Evolutionary conservation across 2,329 filamentous ascomycete genomes (phyloP), one percentile per base, ranked within the genome.

Genomic region (Pestalotiopsis fici): DNA sequence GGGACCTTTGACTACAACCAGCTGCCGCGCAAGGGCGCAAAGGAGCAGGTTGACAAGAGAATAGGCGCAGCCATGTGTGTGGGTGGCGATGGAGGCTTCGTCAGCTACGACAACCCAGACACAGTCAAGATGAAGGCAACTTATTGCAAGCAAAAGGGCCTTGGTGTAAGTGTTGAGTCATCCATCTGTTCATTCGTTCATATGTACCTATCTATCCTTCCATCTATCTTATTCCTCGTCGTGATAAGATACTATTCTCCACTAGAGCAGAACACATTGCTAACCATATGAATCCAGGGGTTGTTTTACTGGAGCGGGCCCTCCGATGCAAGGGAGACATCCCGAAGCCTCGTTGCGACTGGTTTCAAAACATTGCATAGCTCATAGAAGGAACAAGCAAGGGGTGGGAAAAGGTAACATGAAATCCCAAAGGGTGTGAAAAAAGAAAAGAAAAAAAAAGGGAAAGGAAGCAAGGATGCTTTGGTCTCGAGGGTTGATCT

Each of bases 241-340:
- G 21, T n/a, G 43, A 21, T 11, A 50, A 23, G 21, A 50, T 50
- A 60, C 28, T 13, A 35, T n/a, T 60, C n/a, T 21, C 57, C 28
- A 60, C 57, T 15, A 15, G 57, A 37, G 15, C 23, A 60, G 28
- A 50, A 11, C 21, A 15, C 31, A 27, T 27, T 35, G 28, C 27
- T 37, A 21, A 57, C 23, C 27, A 27, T 57, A 23, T 50, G 59
- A 57, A 64, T 39, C n/a, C 72, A 89, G 87, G 93, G 93, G 0
- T 79, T 96, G 9, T 95, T 94, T 77, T 96, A 95, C 78, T 95
- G 91, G 91, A 90, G 91, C 65, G 91, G 90, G n/a, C 90, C 91
- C 15, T 89, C 87, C 3, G 93, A 96, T 80, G 86, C 87, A 31
- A 83, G 80, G 71, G 84, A 88, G 65, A 84, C 82, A 69, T 84